Evolutionary conservation across 2,329 filamentous ascomycete genomes (phyloP), one percentile per base, ranked within the genome.

Genomic region (Neopestalotiopsis sp.): DNA sequence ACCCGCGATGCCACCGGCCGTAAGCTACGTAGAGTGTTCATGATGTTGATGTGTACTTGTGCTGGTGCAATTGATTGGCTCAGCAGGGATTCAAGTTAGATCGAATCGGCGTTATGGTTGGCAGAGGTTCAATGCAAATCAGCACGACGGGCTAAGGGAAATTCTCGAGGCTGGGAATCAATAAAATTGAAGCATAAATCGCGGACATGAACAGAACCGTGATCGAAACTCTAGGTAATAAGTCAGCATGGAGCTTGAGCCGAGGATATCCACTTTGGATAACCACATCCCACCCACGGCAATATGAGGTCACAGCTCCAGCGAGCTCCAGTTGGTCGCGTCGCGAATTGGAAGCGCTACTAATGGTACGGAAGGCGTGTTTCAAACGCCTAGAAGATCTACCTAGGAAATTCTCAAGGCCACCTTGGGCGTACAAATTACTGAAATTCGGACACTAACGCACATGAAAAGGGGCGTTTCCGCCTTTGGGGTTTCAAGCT

Each of bases 1-100:
- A 92, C 87, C 71, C 86, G 86, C 34, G 88, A 87, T 76, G 88
- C 87, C 71, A 89, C 80, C 60, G 92, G 87, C 78, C 89, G 86
- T 76, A 92, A 80, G 74, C 84, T 86, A 74, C 88, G 86, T 69
- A 90, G 79, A 57, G 85, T 77, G 75, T 87, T 88, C 86, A 87
- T 87, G 66, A 67, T 78, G 74, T 49, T 20, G 57, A 7, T 7
- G 34, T 38, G 14, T 67, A 12, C 10, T 57, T 65, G 30, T 20
- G 9, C 12, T 65, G 62, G 9, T 24, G 12, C 38, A 52, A 49
- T 32, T 52, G 20, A 13, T 38, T 9, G 20, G 59, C 30, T 20
- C 10, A 20, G 13, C 9, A 30, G 20, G 20, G 45, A 52, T n/a
- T 17, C 20, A 52, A 6, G 17, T 9, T 3, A 20, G 17, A 24